Evolutionary conservation across 148 eudicot genomes (phyloP).

Genomic region (Silene latifolia): DNA sequence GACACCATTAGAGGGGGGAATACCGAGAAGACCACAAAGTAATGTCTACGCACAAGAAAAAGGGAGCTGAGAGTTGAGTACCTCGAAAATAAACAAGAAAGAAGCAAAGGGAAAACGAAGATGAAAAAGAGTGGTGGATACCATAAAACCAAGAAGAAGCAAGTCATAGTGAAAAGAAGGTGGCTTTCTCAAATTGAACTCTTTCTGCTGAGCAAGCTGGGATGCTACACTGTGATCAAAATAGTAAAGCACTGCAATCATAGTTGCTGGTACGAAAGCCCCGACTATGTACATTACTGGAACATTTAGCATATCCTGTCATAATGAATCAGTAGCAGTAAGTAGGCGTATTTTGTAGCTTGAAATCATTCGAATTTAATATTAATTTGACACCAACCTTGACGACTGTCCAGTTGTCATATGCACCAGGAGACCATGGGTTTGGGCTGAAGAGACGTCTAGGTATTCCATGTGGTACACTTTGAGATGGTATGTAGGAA

Average conservation of each 20-base stretch:
- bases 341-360: not conserved
- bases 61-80: not conserved
- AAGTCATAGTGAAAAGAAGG: constrained; percentile 84
- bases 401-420: constrained; percentile 81
- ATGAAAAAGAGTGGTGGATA: constrained; percentile 22
- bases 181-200: constrained; percentile 80
- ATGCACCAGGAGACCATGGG: constrained; percentile 97
- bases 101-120: not conserved
- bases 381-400: constrained; percentile 36
- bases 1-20: constrained; percentile 91
- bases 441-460: constrained; percentile 86
- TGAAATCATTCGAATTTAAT: too few species aligned
- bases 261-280: constrained; percentile 89
- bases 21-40: constrained; percentile 78
- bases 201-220: constrained; percentile 93
- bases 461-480: constrained; percentile 79
- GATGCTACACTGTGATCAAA: constrained; percentile 96
- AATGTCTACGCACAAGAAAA: constrained; percentile 46
- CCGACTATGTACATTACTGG: constrained; percentile 75
- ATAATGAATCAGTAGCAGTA: constrained; percentile 11
- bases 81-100: not conserved
- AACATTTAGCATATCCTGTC: constrained; percentile 80
- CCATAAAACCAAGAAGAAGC: constrained; percentile 86
- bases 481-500: constrained; percentile 72
- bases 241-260: constrained; percentile 93